phyloP scores from a whole-genome alignment of 1,284 basidiomycete genomes.

The Puccinia horiana region DNA sequence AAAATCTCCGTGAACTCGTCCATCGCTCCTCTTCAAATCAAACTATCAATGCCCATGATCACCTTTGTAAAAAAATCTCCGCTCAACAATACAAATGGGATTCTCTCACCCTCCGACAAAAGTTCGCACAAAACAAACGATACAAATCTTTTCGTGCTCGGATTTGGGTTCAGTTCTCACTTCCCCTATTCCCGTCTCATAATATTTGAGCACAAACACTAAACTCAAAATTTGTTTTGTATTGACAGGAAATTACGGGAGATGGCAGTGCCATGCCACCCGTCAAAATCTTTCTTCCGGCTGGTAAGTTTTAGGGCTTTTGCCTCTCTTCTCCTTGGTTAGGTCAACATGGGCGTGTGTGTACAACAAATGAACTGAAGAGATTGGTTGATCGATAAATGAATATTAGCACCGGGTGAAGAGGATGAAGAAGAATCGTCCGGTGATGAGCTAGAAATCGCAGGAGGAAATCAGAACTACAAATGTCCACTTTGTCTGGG shows the following conservation, averaged over 20 bases:
- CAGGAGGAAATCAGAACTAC: constrained; percentile 34
- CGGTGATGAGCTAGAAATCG: constrained; percentile 44
- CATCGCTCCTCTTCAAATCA: not conserved
- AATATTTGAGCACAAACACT: not conserved
- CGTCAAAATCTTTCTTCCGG: constrained; percentile 39
- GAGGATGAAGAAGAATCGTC: constrained; percentile 32
- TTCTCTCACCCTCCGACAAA: constrained; percentile 39
- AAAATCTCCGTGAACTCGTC: constrained; percentile 31
- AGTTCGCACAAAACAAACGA: constrained; percentile 21
- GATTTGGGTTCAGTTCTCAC: constrained; percentile 42
- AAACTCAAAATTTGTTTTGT: not conserved
- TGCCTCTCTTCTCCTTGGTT: not conserved
- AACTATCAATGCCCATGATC: not conserved
- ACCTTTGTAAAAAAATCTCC: constrained; percentile 27
- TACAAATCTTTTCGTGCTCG: constrained; percentile 34
- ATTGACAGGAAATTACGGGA: constrained; percentile 24
- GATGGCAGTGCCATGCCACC: constrained; percentile 26
- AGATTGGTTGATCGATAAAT: not conserved
- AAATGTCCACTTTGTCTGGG: constrained; percentile 47
- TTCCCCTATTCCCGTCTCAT: not conserved
- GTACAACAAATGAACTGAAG: not conserved
- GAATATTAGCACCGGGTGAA: constrained; percentile 8
- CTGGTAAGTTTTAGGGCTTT: constrained; percentile 13
- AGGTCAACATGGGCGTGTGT: not conserved
- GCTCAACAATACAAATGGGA: constrained; percentile 30